A percentile compares a stretch with the other conserved stretches of the same genome.
Conservation (phyloP, 2,329 filamentous ascomycete genomes). For the Aspergillus melleus region DNA sequence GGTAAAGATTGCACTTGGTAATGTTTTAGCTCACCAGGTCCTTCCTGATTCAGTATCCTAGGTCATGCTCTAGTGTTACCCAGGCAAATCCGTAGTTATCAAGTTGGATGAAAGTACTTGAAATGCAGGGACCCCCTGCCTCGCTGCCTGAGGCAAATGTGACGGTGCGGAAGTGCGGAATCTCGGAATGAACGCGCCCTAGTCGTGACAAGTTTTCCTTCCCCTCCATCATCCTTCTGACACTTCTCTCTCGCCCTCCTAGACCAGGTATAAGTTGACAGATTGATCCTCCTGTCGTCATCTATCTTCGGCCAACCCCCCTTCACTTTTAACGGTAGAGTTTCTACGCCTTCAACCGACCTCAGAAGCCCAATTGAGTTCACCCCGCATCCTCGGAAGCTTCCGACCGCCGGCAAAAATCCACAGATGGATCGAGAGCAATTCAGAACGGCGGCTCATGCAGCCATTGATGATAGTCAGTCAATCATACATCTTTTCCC, state of each 20-base stretch:
- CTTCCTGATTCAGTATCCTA: too few relatives aligned
- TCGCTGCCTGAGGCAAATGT: background rate
- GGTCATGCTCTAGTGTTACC: too few relatives aligned
- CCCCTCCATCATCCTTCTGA: background rate
- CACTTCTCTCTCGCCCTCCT: background rate
- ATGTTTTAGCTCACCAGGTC: too few relatives aligned
- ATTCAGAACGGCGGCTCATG: constrained; percentile 74
- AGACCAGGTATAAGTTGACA: background rate
- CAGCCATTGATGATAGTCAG: constrained; percentile 80
- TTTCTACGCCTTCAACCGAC: background rate
- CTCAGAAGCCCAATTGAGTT: background rate
- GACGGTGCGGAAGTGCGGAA: background rate
- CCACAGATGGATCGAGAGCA: constrained; percentile 71
- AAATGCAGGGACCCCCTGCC: too few relatives aligned
- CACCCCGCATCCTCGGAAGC: background rate
- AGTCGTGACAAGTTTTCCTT: background rate
- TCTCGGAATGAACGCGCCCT: background rate
- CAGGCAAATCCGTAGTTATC: too few relatives aligned
- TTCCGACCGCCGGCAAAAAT: background rate
- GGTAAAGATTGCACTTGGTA: too few relatives aligned
- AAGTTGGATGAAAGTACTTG: too few relatives aligned
- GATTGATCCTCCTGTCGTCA: background rate
- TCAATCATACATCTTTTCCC: constrained; percentile 14
- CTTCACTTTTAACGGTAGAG: background rate
- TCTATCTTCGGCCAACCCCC: background rate